Evolutionary conservation across 163 green algal species (phyloP).

Genomic region (Trebouxiophyceae sp.): DNA sequence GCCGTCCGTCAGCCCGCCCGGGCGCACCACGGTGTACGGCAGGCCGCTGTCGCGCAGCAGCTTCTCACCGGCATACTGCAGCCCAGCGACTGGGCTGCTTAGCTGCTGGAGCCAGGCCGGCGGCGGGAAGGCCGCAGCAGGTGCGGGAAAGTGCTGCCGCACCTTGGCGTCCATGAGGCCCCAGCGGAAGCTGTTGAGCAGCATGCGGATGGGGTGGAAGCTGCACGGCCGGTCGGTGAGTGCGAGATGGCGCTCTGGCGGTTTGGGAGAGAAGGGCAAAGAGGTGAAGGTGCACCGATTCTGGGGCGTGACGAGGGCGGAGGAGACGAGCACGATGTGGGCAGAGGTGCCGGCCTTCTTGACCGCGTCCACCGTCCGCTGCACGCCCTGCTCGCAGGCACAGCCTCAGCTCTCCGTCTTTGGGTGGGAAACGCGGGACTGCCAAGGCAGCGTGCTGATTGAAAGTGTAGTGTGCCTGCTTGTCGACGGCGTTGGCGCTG

Average conservation of each 20-base stretch:
- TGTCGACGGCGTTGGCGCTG: conserved; percentile 29
- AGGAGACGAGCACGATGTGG: conserved; percentile 53
- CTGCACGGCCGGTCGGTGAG: no score
- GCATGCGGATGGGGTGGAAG: conserved; percentile 48
- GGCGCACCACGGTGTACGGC: conserved; percentile 44
- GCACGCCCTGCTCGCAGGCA: conserved; percentile 37
- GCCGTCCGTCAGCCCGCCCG: conserved; percentile 33
- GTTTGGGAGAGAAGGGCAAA: no score
- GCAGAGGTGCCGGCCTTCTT: conserved; percentile 19
- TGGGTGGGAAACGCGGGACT: neutral
- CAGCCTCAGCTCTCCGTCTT: neutral
- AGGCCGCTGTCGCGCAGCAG: conserved; percentile 30
- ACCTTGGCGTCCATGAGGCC: conserved; percentile 69
- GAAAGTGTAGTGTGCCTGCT: neutral
- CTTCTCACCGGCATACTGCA: conserved; percentile 34
- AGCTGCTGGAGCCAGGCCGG: no score
- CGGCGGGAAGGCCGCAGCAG: no score
- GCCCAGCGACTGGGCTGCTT: neutral
- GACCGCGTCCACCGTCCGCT: conserved; percentile 30
- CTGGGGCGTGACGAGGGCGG: conserved; percentile 41
- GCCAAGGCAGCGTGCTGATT: neutral
- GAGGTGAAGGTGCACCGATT: conserved; percentile 1
- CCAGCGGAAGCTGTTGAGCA: conserved; percentile 70
- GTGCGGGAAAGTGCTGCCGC: no score
- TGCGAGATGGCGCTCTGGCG: no score